Percentiles rank a stretch among this genome's conserved stretches.
phyloP scores from a whole-genome alignment of 2,329 filamentous ascomycete species.

The Aciculosporium take region DNA sequence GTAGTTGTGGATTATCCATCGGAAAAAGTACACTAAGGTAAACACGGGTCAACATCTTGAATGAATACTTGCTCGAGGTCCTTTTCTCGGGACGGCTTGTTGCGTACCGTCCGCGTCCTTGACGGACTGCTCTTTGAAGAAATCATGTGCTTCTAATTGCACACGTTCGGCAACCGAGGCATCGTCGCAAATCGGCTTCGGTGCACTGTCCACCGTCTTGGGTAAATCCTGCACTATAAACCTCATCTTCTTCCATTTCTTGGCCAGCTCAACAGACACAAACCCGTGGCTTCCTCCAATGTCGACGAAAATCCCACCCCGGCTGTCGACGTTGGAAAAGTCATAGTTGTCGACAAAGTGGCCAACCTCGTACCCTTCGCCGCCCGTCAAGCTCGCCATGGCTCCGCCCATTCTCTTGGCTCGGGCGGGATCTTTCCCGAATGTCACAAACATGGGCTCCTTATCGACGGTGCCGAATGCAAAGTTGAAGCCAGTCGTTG shows the following conservation, averaged over 20 bases:
- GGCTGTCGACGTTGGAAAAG: constrained; percentile 31
- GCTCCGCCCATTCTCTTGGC: constrained; percentile 38
- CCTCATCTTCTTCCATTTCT: constrained; percentile 32
- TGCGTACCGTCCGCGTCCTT: constrained; percentile 35
- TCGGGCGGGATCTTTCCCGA: constrained; percentile 32
- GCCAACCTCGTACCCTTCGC: constrained; percentile 40
- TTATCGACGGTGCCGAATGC: constrained; percentile 34
- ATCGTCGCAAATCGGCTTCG: constrained; percentile 26
- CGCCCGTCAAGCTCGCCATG: constrained; percentile 40
- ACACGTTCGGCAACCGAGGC: constrained; percentile 25
- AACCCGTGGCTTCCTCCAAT: constrained; percentile 45
- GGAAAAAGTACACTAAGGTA: constrained; percentile 37
- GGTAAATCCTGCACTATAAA: constrained; percentile 42
- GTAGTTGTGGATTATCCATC: constrained; percentile 49
- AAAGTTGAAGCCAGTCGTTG: constrained; percentile 35
- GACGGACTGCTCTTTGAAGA: constrained; percentile 41
- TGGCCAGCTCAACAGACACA: constrained; percentile 39
- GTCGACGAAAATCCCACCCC: constrained; percentile 38
- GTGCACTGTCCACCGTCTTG: constrained; percentile 33
- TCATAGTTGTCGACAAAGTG: constrained; percentile 41
- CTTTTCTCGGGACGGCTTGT: too few species aligned
- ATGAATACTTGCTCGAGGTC: too few species aligned
- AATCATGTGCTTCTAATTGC: constrained; percentile 36
- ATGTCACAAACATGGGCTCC: constrained; percentile 40
- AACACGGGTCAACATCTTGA: neutral